Percentiles rank a stretch among this genome's conserved stretches.
phyloP scores from a whole-genome alignment of 2,329 filamentous ascomycete species.

The Thielaviopsis euricoi region DNA sequence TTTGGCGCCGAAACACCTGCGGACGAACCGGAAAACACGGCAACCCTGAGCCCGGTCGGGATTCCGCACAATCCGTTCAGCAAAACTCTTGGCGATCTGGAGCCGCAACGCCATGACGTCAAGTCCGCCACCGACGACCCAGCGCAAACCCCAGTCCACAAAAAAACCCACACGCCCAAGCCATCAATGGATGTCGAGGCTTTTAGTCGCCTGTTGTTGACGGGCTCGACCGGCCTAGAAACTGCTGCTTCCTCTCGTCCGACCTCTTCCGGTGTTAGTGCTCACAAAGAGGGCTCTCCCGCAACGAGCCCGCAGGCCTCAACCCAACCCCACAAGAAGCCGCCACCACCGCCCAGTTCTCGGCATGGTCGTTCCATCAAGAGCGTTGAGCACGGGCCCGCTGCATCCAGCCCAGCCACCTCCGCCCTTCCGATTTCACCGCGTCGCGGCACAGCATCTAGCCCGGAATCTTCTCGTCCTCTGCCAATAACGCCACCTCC shows the following conservation, averaged over 20 bases:
- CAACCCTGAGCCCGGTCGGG: neutral
- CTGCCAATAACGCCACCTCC: slow-evolving; percentile 39
- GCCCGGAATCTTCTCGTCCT: neutral
- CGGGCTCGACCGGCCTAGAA: slow-evolving; percentile 38
- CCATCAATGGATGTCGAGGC: slow-evolving; percentile 47
- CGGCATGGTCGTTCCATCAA: slow-evolving; percentile 63
- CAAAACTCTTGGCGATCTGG: slow-evolving; percentile 36
- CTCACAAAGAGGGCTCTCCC: too few species aligned
- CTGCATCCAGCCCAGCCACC: too few species aligned
- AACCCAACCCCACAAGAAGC: slow-evolving; percentile 35
- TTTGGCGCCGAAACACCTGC: neutral
- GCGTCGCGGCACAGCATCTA: neutral
- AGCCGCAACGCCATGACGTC: slow-evolving; percentile 14
- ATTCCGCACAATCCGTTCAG: slow-evolving; percentile 31
- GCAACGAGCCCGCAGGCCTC: neutral
- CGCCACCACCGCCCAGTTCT: slow-evolving; percentile 56
- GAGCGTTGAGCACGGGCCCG: slow-evolving; percentile 25
- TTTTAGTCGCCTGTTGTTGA: slow-evolving; percentile 61
- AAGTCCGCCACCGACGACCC: too few species aligned
- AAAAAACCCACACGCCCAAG: neutral
- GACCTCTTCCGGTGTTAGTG: too few species aligned
- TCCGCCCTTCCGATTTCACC: slow-evolving; percentile 15
- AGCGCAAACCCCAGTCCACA: slow-evolving; percentile 10
- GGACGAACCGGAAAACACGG: neutral
- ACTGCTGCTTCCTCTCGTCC: neutral